Conservation (phyloP, 495 filamentous ascomycete species). For the Hypoxylon trugodes region DNA sequence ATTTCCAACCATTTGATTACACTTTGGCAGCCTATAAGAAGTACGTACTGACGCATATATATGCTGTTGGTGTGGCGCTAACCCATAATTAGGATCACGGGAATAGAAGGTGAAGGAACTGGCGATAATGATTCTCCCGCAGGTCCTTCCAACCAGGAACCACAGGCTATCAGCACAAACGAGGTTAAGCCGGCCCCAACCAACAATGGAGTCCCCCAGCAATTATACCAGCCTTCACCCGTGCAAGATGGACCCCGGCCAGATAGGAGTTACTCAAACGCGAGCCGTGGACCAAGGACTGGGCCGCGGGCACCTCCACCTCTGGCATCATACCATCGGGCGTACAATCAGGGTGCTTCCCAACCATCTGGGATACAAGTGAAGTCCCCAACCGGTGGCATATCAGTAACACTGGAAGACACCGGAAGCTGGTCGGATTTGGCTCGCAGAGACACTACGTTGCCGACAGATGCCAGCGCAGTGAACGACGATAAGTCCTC, state of each 20-base stretch:
- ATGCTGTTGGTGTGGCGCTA: neutral
- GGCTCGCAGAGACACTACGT: constrained; percentile 81
- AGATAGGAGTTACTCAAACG: constrained; percentile 40
- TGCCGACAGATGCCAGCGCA: constrained; percentile 70
- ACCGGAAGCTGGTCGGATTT: constrained; percentile 89
- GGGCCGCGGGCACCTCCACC: constrained; percentile 44
- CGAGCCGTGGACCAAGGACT: constrained; percentile 29
- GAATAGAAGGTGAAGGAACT: constrained; percentile 16
- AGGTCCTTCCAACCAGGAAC: constrained; percentile 33
- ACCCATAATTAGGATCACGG: constrained; percentile 28
- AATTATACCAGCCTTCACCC: constrained; percentile 26
- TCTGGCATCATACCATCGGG: constrained; percentile 59
- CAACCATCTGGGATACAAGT: constrained; percentile 64
- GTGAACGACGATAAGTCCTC: constrained; percentile 56
- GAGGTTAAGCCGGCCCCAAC: constrained; percentile 45
- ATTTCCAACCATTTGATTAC: constrained; percentile 97
- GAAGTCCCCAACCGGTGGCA: constrained; percentile 80
- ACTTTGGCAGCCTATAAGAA: constrained; percentile 74
- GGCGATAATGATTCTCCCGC: constrained; percentile 5
- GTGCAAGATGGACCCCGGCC: constrained; percentile 30
- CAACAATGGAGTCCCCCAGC: constrained; percentile 38
- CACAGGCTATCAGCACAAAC: constrained; percentile 56
- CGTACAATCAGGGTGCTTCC: constrained; percentile 50
- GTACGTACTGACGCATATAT: constrained; percentile 53
- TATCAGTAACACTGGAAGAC: constrained; percentile 90